Conservation (phyloP, 164 flowering plant species). For the Berberis vulgaris region DNA sequence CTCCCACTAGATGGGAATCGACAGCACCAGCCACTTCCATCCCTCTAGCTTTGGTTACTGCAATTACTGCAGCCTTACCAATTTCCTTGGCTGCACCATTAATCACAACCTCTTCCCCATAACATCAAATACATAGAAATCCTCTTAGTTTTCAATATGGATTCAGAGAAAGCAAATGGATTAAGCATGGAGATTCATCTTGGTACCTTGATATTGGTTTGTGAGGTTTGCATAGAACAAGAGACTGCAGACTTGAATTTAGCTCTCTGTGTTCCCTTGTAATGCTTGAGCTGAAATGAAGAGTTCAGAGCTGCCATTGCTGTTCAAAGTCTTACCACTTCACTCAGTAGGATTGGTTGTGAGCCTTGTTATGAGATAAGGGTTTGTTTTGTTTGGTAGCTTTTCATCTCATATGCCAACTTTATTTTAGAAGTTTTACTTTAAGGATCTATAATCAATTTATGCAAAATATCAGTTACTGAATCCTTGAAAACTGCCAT, state of each 20-base stretch:
- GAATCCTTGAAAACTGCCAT: too few species aligned
- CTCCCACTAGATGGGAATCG: constrained; percentile 61
- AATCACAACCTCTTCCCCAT: constrained; percentile 48
- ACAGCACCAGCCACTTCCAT: constrained; percentile 94
- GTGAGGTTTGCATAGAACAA: constrained; percentile 56
- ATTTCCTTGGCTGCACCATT: constrained; percentile 94
- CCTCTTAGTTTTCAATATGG: constrained; percentile 6
- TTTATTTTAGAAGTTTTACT: too few species aligned
- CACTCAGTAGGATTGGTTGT: not conserved
- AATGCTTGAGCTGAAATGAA: constrained; percentile 23
- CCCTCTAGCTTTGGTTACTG: constrained; percentile 83
- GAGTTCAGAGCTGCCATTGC: constrained; percentile 55
- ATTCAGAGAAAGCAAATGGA: not conserved
- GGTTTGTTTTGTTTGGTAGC: not conserved
- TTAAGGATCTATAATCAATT: too few species aligned
- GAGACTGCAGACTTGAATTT: constrained; percentile 25
- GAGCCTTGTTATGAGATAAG: constrained; percentile 12
- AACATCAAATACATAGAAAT: not conserved
- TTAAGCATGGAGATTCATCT: not conserved
- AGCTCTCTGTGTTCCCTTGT: constrained; percentile 12
- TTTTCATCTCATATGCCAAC: too few species aligned
- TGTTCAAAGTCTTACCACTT: constrained; percentile 8
- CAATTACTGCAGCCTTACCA: constrained; percentile 75
- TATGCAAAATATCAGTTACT: too few species aligned
- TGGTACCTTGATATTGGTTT: constrained; percentile 58